Evolutionary conservation across 2,329 filamentous ascomycete genomes (phyloP), one percentile per base, ranked within the genome.

Genomic region (Pseudogymnoascus sp.): DNA sequence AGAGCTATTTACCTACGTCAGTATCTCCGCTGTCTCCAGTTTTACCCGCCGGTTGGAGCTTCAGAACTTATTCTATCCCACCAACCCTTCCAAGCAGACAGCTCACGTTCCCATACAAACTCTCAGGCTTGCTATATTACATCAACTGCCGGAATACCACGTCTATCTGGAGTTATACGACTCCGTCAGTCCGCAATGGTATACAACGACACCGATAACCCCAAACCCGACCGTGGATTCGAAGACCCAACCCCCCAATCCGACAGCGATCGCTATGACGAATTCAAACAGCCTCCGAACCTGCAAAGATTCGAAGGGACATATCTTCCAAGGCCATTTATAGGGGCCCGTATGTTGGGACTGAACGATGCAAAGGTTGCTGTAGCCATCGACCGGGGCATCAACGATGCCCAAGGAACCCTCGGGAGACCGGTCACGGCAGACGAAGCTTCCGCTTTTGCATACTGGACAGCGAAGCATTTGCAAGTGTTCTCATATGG

Each of bases 401-500:
- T 68, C n/a, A 35, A 36, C 1, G 6, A 36, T 8, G 48, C 63
- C 5, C 15, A 42, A n/a, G 25, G 59, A 15, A 25, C 63, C 7
- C 37, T 72, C 12, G 45, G 66, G 5, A 63, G 72, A 31, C 64
- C 62, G 1, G 61, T 66, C 3, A 68, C 66, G 8, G 61, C 66
- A 35, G 69, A 71, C 2, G 72, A 73, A 67, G 64, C 63, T 5
- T 60, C 69, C 3, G 69, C 70, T 12, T 12, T 71, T 1, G 67
- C 65, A 48, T 71, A 63, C 31, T 69, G 67, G 64, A 60, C 65
- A 7, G 67, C 69, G 7, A 73, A 69, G 59, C 63, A 67, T 21
- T 29, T 71, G 2, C 63, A 64, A 1, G 65, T 70, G 3, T 45
- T 61, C 25, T 73, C 71, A 18, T 72, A 69, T 55, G 66, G 65